Percentiles rank a stretch among this genome's conserved stretches.
Conservation (phyloP, 2,329 filamentous ascomycete species). For the Aspergillus pseudoglaucus region DNA sequence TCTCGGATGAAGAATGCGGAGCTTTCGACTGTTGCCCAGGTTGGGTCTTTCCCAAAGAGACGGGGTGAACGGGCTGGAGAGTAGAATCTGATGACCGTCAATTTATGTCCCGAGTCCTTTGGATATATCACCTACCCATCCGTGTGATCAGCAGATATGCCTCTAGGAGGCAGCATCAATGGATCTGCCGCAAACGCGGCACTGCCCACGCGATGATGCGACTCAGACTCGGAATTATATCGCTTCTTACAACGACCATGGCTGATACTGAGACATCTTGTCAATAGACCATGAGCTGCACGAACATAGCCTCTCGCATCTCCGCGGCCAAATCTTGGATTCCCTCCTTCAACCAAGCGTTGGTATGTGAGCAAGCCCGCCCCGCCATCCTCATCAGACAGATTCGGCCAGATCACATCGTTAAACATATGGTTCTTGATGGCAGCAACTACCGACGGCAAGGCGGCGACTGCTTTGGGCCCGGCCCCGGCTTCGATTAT, state of each 20-base stretch:
- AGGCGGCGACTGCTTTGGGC: constrained; percentile 77
- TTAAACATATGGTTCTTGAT: constrained; percentile 96
- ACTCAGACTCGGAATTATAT: constrained; percentile 42
- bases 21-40: constrained; percentile 53
- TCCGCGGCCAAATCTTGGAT: constrained; percentile 73
- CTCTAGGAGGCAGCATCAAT: constrained; percentile 39
- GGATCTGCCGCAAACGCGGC: constrained; percentile 40
- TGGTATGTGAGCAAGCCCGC: constrained; percentile 88
- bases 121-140: constrained; percentile 25
- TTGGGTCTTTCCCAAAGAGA: constrained; percentile 13
- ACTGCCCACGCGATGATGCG: constrained; percentile 54
- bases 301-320: constrained; percentile 78
- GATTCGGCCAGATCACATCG: constrained; percentile 94
- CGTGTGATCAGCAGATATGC: constrained; percentile 25
- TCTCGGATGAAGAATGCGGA: constrained; percentile 92
- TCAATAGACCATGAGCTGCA: constrained; percentile 79
- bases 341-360: constrained; percentile 81
- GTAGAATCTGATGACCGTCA: constrained; percentile 16
- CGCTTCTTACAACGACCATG: constrained; percentile 83
- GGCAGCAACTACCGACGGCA: constrained; percentile 83
- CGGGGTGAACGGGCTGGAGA: constrained; percentile 26
- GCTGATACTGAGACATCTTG: constrained; percentile 79
- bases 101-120: background rate
- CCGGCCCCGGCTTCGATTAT: constrained; percentile 67
- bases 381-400: constrained; percentile 92